Percentiles rank a stretch among this genome's conserved stretches.
Conservation (phyloP, 2,329 filamentous ascomycete genomes). For the Exophiala bonariae region DNA sequence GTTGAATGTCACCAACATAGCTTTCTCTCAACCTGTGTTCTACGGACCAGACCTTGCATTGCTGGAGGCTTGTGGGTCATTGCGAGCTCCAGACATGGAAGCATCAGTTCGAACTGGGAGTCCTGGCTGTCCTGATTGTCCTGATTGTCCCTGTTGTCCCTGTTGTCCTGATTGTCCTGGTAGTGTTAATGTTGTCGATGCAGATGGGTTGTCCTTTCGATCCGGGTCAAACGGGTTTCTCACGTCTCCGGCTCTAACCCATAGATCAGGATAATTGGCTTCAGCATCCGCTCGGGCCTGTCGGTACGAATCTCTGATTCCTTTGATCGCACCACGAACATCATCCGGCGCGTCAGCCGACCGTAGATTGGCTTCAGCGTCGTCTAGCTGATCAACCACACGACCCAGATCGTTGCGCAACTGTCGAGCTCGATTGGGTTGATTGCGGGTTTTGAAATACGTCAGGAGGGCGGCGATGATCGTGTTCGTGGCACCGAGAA, state of each 20-base stretch:
- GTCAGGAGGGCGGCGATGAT: conserved; percentile 17
- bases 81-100: too few species aligned
- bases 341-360: conserved; percentile 3
- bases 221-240: not conserved
- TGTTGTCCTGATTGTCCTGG: too few species aligned
- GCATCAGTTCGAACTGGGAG: too few species aligned
- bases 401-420: conserved; percentile 15
- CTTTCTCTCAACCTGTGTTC: too few species aligned
- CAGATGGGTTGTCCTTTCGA: too few species aligned
- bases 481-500: conserved; percentile 18
- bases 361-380: conserved; percentile 17
- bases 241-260: conserved; percentile 8
- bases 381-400: conserved; percentile 14
- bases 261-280: conserved; percentile 19
- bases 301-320: conserved; percentile 11
- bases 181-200: too few species aligned
- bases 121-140: too few species aligned
- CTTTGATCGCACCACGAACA: conserved; percentile 4
- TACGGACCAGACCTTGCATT: too few species aligned
- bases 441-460: conserved; percentile 21
- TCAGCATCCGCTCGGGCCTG: conserved; percentile 13
- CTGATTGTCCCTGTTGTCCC: too few species aligned
- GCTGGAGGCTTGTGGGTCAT: too few species aligned
- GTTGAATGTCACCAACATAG: too few species aligned
- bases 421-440: conserved; percentile 18